Base-by-base conservation (phyloP, 2,329 filamentous ascomycete genomes). In the Colletotrichum cereale region DNA sequence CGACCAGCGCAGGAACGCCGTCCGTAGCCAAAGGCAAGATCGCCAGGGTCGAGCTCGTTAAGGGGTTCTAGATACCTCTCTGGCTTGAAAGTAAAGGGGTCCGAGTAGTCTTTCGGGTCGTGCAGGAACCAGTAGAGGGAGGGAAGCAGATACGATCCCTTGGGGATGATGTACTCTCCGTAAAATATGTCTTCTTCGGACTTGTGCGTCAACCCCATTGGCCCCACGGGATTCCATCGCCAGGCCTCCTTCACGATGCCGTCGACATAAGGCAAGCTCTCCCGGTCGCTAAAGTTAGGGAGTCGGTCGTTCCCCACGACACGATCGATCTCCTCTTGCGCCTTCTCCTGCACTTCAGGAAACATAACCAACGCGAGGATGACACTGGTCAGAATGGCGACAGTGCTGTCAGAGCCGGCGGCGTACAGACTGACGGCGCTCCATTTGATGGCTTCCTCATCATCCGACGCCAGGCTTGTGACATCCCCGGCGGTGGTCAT, bases 41-140 rank as follows among this genome's bases (percentile, higher is more conserved):
- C 55, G 0, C 34, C 36, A 0, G 82, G 79, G 10, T 80, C 77
- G 0, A 77, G 79, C 18, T 79, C 78, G 0, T 77, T 76, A 1
- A 76, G 71, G 7, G 78, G 76, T 7, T 62, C 53, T 0, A 84
- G 73, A 72, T 76, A 83, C 0, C 82, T 76, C 1, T 79, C 78
- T 0, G 81, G 82, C 34, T 80, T 74, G 29, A 84, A 84, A 2
- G 31, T 18, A 5, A 70, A 72, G 0, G 81, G 81, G 12, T 80
- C 62, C 0, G 87, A 84, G 78, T 94, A 93, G 2, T 88, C 89
- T 44, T 90, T 88, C 2, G 89, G 87, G 75, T 94, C 92, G 79
- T 93, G 92, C 31, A 91, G 86, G 21, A 82, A 76, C 75, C 74
- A 80, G 11, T 75, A 79, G 0, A 71, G 62, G 1, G 77, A 56